Conservation (phyloP, 139 green algal genomes). For the Tetraselmis striata region DNA sequence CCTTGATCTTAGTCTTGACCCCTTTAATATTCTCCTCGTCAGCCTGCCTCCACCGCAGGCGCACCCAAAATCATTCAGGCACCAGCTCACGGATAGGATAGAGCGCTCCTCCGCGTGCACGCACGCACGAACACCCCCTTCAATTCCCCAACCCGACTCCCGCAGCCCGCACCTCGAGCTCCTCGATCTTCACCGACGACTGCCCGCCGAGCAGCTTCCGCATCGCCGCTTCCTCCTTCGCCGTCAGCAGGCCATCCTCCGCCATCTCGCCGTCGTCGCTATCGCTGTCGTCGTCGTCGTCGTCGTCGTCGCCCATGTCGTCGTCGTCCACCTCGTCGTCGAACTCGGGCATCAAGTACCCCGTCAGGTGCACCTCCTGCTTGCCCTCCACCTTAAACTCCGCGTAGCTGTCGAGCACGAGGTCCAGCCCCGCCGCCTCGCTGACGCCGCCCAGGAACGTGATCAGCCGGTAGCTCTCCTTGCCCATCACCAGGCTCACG, state of each 20-base stretch:
- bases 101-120: too few relatives aligned
- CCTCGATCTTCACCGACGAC: not conserved
- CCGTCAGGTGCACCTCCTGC: constrained; percentile 61
- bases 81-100: too few relatives aligned
- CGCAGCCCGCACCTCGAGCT: too few relatives aligned
- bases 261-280: constrained; percentile 15
- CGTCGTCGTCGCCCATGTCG: constrained; percentile 42
- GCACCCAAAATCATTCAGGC: too few relatives aligned
- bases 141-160: too few relatives aligned
- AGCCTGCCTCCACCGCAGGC: not conserved
- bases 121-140: too few relatives aligned
- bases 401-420: constrained; percentile 64
- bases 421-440: constrained; percentile 29
- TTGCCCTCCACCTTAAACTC: constrained; percentile 65
- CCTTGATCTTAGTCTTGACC: constrained; percentile 2
- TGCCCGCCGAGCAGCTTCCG: constrained; percentile 6
- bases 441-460: constrained; percentile 10
- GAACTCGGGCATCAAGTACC: constrained; percentile 65
- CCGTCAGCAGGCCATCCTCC: not conserved
- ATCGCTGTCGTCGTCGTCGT: constrained; percentile 35
- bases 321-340: constrained; percentile 28
- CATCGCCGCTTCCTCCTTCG: constrained; percentile 1
- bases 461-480: constrained; percentile 20
- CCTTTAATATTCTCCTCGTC: constrained; percentile 17
- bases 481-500: constrained; percentile 34